Evolutionary conservation across 805 yeast species (phyloP), one percentile per base, ranked within the genome.

Genomic region (Hemisphaericaspora nanyangensis): DNA sequence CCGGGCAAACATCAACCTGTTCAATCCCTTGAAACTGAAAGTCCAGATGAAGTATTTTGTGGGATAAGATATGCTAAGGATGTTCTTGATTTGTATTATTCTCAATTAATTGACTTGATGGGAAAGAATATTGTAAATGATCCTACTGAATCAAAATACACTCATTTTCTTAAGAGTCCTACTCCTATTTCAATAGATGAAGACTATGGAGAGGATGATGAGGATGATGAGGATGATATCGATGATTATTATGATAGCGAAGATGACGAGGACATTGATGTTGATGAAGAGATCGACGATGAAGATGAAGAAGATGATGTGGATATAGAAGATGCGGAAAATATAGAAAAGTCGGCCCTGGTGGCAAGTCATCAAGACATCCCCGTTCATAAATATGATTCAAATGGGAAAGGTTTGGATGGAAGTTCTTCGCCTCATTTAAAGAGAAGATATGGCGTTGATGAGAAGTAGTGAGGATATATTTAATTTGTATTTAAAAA

Each of bases 91-190:
- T 52, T 68, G 36, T 68, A 68, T 45, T 68, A 68, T 42, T 39
- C 48, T 26, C 73, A 68, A 41, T 55, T 68, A 42, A 60, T 68
- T 31, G 63, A 57, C 29, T 51, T 68, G 26, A 68, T 67, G 72
- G 74, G 73, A 2, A 57, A 56, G 40, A 62, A 58, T 42, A 35
- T 40, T 4, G 11, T 17, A 17, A 26, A 31, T 13, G 39, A 28
- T 36, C 6, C 17, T 17, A 31, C 29, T 7, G 35, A 39, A 17
- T 30, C 20, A 8, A 37, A 34, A 17, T 22, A 17, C 16, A 26
- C 25, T 11, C 34, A 39, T 20, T 36, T 22, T n/a, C 12, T 40
- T 7, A 43, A 31, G 36, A 24, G 8, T 18, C 17, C 26, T 17
- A 1, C 17, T 2, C 22, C 12, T 15, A 16, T 13, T 5, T 18